A percentile compares a stretch with the other conserved stretches of the same genome.
These are phyloP conservation scores for Macrotyloma uniflorum DNA, from an alignment of 306 rosid genomes.

Conservation along the genomic window DNA sequence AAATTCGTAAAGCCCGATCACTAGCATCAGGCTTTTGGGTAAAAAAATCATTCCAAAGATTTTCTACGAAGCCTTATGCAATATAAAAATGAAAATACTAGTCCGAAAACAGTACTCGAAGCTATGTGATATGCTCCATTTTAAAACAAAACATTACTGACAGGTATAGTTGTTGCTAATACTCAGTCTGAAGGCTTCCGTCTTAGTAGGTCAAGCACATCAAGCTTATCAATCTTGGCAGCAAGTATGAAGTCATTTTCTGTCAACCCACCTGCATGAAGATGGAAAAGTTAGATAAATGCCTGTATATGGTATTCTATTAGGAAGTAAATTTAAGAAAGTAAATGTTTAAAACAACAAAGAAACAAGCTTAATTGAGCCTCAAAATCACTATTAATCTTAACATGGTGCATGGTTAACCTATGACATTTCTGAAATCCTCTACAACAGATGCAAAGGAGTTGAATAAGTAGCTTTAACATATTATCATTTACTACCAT, in stretches of 20 bases:
- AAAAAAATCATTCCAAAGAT: background rate
- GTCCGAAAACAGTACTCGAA: background rate
- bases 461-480: background rate
- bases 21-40: background rate
- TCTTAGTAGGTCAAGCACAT: constrained; percentile 54
- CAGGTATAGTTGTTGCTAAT: background rate
- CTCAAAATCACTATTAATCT: background rate
- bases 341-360: background rate
- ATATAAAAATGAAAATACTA: background rate
- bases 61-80: background rate
- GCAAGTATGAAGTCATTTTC: constrained; percentile 94
- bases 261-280: constrained; percentile 75
- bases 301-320: background rate
- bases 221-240: constrained; percentile 66
- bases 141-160: background rate
- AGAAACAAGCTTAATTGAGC: constrained; percentile 5
- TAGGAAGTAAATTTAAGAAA: background rate
- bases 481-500: background rate
- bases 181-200: constrained; percentile 47
- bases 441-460: background rate
- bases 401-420: background rate
- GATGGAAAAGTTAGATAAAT: background rate
- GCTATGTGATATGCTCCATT: background rate
- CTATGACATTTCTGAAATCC: background rate
- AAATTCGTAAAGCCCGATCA: background rate